These are phyloP conservation scores for Chrysoporthe austroafricana DNA, from an alignment of 2,329 filamentous ascomycete genomes.

Conservation along the genomic window DNA sequence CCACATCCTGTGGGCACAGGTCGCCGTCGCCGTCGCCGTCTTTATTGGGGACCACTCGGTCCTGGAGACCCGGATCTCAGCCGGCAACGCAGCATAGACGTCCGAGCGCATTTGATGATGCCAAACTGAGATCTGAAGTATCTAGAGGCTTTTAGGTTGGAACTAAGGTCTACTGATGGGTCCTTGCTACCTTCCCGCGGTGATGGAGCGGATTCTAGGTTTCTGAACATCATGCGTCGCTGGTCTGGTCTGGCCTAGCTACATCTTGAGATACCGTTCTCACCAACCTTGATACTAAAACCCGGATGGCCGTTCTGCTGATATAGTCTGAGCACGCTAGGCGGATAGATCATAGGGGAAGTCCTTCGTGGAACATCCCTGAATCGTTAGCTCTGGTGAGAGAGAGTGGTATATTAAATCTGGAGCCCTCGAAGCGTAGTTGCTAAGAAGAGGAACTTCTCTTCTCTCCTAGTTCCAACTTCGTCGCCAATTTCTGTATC, in stretches of 20 bases:
- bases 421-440: too few relatives aligned
- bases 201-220: neutral
- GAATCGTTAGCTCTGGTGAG: neutral
- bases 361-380: too few relatives aligned
- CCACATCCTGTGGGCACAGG: neutral
- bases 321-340: neutral
- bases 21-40: neutral
- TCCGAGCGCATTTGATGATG: neutral
- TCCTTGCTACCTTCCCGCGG: neutral
- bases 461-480: neutral
- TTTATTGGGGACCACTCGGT: neutral
- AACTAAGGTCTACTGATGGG: neutral
- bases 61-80: neutral
- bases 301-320: neutral
- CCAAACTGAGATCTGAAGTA: too few relatives aligned
- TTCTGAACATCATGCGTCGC: neutral
- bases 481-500: neutral
- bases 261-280: neutral
- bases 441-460: neutral
- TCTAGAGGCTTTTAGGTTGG: neutral
- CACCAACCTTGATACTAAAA: neutral
- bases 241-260: neutral
- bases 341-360: neutral
- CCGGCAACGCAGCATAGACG: too few relatives aligned
- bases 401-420: neutral